Conservation (phyloP, 2,329 filamentous ascomycete genomes). For the Trichoderma sp. region DNA sequence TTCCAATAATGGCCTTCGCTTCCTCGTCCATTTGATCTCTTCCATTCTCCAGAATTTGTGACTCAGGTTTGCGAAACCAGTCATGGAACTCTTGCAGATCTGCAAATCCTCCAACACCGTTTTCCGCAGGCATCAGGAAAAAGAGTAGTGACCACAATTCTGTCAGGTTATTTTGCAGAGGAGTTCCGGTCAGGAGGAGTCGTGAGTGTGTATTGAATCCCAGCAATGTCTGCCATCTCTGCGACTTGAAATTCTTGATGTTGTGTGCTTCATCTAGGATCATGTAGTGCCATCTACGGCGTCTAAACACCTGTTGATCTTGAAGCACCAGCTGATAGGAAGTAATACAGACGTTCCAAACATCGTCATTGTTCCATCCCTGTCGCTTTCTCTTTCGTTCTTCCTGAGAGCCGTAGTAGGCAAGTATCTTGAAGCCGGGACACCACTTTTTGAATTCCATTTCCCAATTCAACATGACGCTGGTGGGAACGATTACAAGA, state of each 20-base stretch:
- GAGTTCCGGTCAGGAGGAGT: conserved; percentile 88
- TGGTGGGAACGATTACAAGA: conserved; percentile 93
- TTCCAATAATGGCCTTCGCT: conserved; percentile 85
- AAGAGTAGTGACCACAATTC: conserved; percentile 97
- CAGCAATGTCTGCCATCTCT: conserved; percentile 92
- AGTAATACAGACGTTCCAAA: conserved; percentile 97
- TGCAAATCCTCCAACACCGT: conserved; percentile 85
- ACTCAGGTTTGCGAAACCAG: conserved; percentile 93
- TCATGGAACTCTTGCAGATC: conserved; percentile 95
- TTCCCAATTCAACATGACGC: conserved; percentile 99
- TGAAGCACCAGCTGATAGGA: conserved; percentile 96
- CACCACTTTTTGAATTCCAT: conserved; percentile 99
- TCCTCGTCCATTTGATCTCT: conserved; percentile 93
- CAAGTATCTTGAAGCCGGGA: conserved; percentile 95
- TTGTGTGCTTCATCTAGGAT: conserved; percentile 98
- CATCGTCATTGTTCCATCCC: conserved; percentile 90
- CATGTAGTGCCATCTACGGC: conserved; percentile 95
- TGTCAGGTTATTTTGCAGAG: conserved; percentile 93
- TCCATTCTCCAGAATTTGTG: conserved; percentile 93
- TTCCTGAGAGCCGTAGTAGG: conserved; percentile 92
- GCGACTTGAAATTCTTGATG: conserved; percentile 99
- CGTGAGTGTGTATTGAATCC: conserved; percentile 90
- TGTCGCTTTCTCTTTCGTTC: conserved; percentile 88
- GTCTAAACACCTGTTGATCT: conserved; percentile 90
- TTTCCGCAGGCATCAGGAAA: conserved; percentile 91